Conservation (phyloP, 2,329 filamentous ascomycete genomes). For the Penicillium frequentans region DNA sequence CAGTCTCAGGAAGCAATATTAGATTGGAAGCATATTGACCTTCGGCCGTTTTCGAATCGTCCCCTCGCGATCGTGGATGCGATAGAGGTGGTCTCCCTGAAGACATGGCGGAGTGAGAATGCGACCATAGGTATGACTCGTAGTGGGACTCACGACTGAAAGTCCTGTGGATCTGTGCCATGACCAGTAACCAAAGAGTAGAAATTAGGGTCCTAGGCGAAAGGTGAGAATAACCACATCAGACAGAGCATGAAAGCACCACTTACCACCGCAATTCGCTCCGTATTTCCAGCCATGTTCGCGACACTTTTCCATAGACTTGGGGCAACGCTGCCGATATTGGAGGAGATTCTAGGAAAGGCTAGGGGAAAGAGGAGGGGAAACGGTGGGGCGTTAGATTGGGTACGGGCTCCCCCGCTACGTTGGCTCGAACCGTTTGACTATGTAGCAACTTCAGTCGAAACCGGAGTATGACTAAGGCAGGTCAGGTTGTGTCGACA, state of each 20-base stretch:
- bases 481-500: too few relatives aligned
- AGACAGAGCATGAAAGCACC: background rate
- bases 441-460: too few relatives aligned
- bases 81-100: slow-evolving; percentile 17
- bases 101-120: background rate
- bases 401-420: too few relatives aligned
- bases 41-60: slow-evolving; percentile 16
- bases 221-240: background rate
- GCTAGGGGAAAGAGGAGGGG: too few relatives aligned
- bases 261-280: slow-evolving; percentile 7
- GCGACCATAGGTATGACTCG: background rate
- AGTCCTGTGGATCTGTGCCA: slow-evolving; percentile 6
- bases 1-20: slow-evolving; percentile 13
- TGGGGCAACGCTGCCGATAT: too few relatives aligned
- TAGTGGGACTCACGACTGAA: slow-evolving; percentile 11
- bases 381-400: too few relatives aligned
- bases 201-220: slow-evolving; percentile 11
- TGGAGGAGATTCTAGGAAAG: too few relatives aligned
- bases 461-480: too few relatives aligned
- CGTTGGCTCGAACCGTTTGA: too few relatives aligned
- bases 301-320: too few relatives aligned
- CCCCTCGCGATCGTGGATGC: slow-evolving; percentile 14
- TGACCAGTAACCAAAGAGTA: background rate
- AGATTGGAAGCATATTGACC: slow-evolving; percentile 1
- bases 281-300: too few relatives aligned